Conservation (phyloP, 176 grass and related monocot genomes). For the Oryza meyeriana region DNA sequence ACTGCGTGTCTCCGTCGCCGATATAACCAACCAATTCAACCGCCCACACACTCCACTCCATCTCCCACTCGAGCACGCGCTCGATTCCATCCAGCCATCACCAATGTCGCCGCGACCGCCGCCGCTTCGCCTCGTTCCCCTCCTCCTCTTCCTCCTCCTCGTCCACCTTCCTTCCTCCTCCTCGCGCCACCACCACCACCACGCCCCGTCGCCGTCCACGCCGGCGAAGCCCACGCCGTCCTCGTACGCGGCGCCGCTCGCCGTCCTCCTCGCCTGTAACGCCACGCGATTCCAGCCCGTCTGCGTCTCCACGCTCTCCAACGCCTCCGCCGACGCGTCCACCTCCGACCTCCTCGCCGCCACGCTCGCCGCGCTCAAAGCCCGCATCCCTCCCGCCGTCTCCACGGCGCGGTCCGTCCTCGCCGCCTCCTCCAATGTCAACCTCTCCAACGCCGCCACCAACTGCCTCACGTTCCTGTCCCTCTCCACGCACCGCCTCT, state of each 20-base stretch:
- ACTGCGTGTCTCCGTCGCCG: not conserved
- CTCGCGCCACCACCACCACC: conserved; percentile 3
- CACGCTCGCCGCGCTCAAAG: conserved; percentile 40
- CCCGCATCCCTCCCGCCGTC: conserved; percentile 52
- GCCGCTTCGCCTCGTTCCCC: not conserved
- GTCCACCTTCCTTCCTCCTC: conserved; percentile 26
- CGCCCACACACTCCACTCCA: not conserved
- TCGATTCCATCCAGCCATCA: not conserved
- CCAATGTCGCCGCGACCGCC: conserved; percentile 2
- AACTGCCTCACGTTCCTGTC: conserved; percentile 87
- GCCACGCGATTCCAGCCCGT: conserved; percentile 60
- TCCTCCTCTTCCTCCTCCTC: conserved; percentile 21
- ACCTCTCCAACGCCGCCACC: conserved; percentile 69
- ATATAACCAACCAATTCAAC: conserved; percentile 1
- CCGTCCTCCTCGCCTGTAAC: conserved; percentile 66
- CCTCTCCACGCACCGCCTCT: conserved; percentile 61
- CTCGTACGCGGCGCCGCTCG: conserved; percentile 20
- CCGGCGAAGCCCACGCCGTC: conserved; percentile 11
- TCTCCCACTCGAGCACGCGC: not conserved
- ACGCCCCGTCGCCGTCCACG: not conserved
- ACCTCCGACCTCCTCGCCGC: conserved; percentile 39
- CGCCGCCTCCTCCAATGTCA: conserved; percentile 51
- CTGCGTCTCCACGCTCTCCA: conserved; percentile 68
- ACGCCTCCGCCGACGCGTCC: conserved; percentile 37
- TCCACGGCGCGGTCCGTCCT: conserved; percentile 62